Evolutionary conservation across 1,284 basidiomycete genomes (phyloP), one percentile per base, ranked within the genome.

Genomic region (Pyrrhoderma lamaoense): DNA sequence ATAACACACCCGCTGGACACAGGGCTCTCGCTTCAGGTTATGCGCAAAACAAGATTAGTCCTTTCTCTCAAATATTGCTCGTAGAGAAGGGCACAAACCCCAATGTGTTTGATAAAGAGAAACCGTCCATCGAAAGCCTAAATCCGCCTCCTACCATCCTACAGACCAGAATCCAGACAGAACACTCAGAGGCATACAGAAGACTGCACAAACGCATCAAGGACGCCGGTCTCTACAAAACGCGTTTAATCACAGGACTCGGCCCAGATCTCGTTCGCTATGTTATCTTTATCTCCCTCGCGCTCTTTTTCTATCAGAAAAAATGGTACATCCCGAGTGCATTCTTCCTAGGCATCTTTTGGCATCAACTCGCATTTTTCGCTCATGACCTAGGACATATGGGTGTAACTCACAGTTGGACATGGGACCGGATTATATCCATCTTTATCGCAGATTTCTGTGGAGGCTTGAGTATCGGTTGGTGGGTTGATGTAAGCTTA

Each of bases 341-440:
- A 2, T 60, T 89, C 39, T 87, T 78, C 59, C 80, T 98, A 5
- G 96, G 95, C 13, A 70, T 93, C 36, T 76, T 90, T 62, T 98
- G 92, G 90, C 95, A 99, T 64, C 96, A 99, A 66, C 74, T 98
- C 54, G 85, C 90, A 23, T 96, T 99, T 66, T 76, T 82, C 45
- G 93, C 80, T 18, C 96, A 99, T 67, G 96, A 99, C 68, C 80
- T 96, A 8, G 96, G 94, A 2, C 95, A 99, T 70, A 82, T 87
- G 64, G 91, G 92, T 46, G 85, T 99, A 55, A 95, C 93, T 0
- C 93, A 95, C 57, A 71, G 87, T 63, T 96, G 92, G 86, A 68
- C 73, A 27, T 69, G 75, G 49, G 95, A 99, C 65, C 80, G 94
- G 36, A 61, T 92, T 45, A 71, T 95, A 48, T 87, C 82, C 18